Conservation (phyloP, 805 yeast species). For the Monosporozyma aerobia region DNA sequence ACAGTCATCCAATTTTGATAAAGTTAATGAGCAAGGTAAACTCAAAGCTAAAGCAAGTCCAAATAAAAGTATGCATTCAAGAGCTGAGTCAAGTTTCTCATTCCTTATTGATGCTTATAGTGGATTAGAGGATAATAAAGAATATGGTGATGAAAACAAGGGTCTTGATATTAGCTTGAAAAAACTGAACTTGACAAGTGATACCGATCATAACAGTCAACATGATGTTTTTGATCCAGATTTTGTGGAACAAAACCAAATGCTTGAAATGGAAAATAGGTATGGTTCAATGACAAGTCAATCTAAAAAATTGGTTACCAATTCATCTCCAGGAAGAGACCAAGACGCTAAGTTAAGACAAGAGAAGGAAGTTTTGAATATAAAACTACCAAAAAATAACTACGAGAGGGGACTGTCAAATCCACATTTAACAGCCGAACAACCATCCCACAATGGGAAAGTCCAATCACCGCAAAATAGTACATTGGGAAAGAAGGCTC, state of each 20-base stretch:
- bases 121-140: neutral
- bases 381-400: constrained; percentile 3
- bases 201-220: constrained; percentile 2
- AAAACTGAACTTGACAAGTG: neutral
- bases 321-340: neutral
- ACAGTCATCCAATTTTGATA: constrained; percentile 7
- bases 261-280: constrained; percentile 8
- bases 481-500: neutral
- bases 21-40: neutral
- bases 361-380: constrained; percentile 1
- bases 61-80: neutral
- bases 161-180: neutral
- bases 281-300: constrained; percentile 1
- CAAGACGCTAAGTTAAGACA: neutral
- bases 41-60: neutral
- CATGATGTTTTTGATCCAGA: constrained; percentile 24
- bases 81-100: neutral
- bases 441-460: neutral
- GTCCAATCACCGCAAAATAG: neutral
- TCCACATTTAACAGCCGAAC: neutral
- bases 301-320: neutral
- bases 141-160: neutral
- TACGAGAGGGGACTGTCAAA: neutral
- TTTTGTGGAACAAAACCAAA: constrained; percentile 16
- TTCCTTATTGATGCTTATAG: constrained; percentile 1